phyloP scores from a whole-genome alignment of 331 rosid genomes.

The Phaseolus coccineus region DNA sequence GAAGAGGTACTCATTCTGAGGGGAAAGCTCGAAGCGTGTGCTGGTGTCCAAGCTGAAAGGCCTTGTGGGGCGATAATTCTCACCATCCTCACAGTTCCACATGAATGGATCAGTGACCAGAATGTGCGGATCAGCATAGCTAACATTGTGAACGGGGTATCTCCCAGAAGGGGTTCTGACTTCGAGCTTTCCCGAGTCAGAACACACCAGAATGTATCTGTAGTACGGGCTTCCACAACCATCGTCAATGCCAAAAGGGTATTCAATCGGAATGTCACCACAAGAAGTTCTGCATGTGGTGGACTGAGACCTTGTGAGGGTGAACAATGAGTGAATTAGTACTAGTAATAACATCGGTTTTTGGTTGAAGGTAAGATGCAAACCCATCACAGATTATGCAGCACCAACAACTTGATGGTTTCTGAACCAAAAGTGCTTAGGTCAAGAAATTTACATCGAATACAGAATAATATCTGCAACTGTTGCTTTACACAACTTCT shows the following conservation, averaged over 20 bases:
- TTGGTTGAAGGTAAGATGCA: conserved; percentile 10
- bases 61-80: conserved; percentile 64
- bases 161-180: conserved; percentile 83
- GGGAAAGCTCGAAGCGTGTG: conserved; percentile 71
- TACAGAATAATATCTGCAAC: conserved; percentile 27
- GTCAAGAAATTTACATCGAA: conserved; percentile 35
- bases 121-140: conserved; percentile 79
- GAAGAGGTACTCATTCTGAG: conserved; percentile 78
- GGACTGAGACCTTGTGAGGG: conserved; percentile 43
- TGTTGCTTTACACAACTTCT: conserved; percentile 40
- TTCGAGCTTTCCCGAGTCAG: conserved; percentile 59
- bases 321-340: conserved; percentile 39
- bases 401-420: conserved; percentile 27
- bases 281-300: conserved; percentile 69
- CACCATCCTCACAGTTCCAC: conserved; percentile 81
- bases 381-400: conserved; percentile 33
- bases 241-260: conserved; percentile 84
- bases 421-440: conserved; percentile 26
- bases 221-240: conserved; percentile 91
- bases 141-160: conserved; percentile 63
- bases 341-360: conserved; percentile 23
- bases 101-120: conserved; percentile 77
- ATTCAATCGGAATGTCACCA: conserved; percentile 70
- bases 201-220: conserved; percentile 68
- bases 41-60: conserved; percentile 81